phyloP scores from a whole-genome alignment of 257 asterid genomes.

The Ophiorrhiza pumila region DNA sequence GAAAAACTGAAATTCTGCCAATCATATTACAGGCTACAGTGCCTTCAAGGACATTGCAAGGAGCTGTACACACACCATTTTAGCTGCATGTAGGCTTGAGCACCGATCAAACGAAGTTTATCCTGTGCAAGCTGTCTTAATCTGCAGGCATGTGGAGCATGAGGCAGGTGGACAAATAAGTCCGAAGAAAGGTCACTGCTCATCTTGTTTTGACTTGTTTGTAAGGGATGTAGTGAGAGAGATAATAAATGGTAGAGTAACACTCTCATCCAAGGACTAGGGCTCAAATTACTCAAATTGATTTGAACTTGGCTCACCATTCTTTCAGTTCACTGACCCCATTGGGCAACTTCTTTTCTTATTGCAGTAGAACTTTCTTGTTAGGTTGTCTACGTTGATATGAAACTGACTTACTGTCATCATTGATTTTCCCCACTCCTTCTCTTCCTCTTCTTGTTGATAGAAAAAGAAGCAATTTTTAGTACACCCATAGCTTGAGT shows the following conservation, averaged over 20 bases:
- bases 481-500: constrained; percentile 1
- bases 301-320: constrained; percentile 19
- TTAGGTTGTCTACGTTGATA: constrained; percentile 7
- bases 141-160: constrained; percentile 31
- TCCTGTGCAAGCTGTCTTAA: constrained; percentile 26
- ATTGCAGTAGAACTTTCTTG: not conserved
- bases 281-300: constrained; percentile 11
- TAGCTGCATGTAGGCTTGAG: constrained; percentile 50
- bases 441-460: not conserved
- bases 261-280: constrained; percentile 17
- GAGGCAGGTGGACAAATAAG: constrained; percentile 16
- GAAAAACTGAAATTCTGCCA: not conserved
- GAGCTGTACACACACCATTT: constrained; percentile 56
- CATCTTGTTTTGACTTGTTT: constrained; percentile 40
- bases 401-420: not conserved
- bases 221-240: constrained; percentile 34
- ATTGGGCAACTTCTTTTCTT: constrained; percentile 7
- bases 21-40: constrained; percentile 44
- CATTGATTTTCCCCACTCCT: not conserved
- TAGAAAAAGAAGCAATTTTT: not conserved
- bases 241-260: constrained; percentile 21
- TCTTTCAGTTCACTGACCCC: constrained; percentile 25
- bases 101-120: constrained; percentile 32
- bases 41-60: constrained; percentile 57
- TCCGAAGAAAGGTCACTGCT: constrained; percentile 30